These are phyloP conservation scores for Zasmidium angulare DNA, from an alignment of 2,329 filamentous ascomycete genomes.

Conservation along the genomic window DNA sequence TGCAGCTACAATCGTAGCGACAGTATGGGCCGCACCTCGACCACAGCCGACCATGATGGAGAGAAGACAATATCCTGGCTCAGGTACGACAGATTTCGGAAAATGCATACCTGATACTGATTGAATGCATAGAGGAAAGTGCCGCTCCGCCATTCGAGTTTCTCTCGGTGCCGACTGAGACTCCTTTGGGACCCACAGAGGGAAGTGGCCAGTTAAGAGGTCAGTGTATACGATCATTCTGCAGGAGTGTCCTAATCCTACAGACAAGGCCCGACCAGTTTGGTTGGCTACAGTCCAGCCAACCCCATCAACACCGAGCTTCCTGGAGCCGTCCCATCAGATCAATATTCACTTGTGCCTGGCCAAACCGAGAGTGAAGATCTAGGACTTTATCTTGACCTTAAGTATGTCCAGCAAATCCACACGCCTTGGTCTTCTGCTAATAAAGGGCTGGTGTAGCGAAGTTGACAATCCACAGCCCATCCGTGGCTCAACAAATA, in stretches of 20 bases:
- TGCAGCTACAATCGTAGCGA: neutral
- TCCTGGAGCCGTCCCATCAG: neutral
- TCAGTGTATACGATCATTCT: neutral
- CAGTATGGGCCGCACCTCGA: neutral
- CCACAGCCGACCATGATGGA: neutral
- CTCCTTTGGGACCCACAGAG: neutral
- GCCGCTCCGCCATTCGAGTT: neutral
- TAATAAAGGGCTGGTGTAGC: neutral
- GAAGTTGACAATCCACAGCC: constrained; percentile 42
- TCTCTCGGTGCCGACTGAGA: neutral
- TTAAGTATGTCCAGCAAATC: constrained; percentile 12
- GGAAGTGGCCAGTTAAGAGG: constrained; percentile 1
- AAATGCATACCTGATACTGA: neutral
- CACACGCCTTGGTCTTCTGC: neutral
- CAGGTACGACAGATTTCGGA: neutral
- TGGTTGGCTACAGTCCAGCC: constrained; percentile 2
- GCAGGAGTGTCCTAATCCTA: neutral
- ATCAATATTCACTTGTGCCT: constrained; percentile 30
- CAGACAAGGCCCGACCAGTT: neutral
- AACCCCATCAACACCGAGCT: constrained; percentile 1
- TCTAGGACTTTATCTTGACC: constrained; percentile 40
- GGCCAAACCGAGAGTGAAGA: constrained; percentile 38
- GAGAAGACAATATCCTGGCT: neutral
- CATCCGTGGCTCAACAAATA: constrained; percentile 34
- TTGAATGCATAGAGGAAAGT: neutral